Evolutionary conservation across 495 filamentous ascomycete species (phyloP), one percentile per base, ranked within the genome.

Genomic region (Annulohypoxylon nitens): DNA sequence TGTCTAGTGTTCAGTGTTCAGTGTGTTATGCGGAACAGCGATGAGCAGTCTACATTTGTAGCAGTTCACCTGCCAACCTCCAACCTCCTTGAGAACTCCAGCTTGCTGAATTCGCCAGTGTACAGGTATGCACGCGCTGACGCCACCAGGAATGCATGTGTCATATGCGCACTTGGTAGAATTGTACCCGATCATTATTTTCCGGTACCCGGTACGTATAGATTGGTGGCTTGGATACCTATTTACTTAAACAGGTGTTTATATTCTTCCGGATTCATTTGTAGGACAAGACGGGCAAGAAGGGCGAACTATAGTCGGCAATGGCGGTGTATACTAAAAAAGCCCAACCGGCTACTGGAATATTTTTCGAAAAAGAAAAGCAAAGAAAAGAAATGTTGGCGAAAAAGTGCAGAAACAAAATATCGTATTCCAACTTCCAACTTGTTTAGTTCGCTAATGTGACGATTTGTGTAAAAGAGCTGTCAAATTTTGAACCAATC

Each of bases 11-110:
- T 30, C 30, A 30, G 30, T 62, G 48, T 69, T 41, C 37, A 41
- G 12, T 11, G 37, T 41, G 37, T 41, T 64, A 57, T 53, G 48
- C 55, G 55, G 41, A 12, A 58, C 50, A 33, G 50, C 47, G 23
- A 11, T 20, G n/a, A 8, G 43, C 48, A 50, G 18, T 23, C 23
- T 54, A 54, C 50, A 47, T 33, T 54, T 30, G 16, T 23, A 36
- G 45, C 23, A 75, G 58, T 70, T 75, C 72, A 75, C 72, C 72
- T 51, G 72, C 72, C 67, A 70, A 75, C 72, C 71, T 58, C 71
- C 57, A 62, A 26, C 37, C 23, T 50, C 26, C 53, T 36, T 36
- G 20, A 23, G 20, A 23, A 23, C 20, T 23, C 20, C 20, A 0
- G 20, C 30, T 50, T 50, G 41, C 47, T 16, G 45, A 41, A 34